Base-by-base conservation (phyloP, 148 eudicot species). In the Bassia scoparia region DNA sequence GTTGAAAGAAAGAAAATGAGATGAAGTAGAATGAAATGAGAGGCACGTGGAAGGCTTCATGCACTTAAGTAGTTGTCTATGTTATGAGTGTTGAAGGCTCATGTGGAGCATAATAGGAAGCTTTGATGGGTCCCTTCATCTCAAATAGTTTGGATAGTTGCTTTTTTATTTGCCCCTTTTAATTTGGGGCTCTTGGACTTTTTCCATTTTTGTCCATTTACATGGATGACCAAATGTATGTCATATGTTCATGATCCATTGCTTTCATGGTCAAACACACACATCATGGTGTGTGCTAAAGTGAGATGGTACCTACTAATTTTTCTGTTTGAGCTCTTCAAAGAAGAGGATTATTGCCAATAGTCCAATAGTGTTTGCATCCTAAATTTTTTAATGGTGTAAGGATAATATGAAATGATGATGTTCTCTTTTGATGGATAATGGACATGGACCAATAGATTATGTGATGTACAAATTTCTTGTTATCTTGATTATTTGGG, bases 1-100 rank as follows among this genome's bases (percentile, higher is more conserved):
- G 56, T 46, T 17, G 56, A 41, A 24, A 43, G 56, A 49, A 49
- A 30, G 29, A 55, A 21, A 54, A 53, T 53, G 33, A 56, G 31
- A 26, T 13, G 14, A 3, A 10, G 62, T 15, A 23, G 30, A 23
- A 38, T 16, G 29, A 1, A 35, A 64, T 35, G 53, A 27, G 31
- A 61, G 68, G 68, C 75, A 72, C 75, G 75, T 72, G 75, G 56
- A 60, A 27, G 50, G 56, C 23, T 34, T 44, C 67, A 72, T 72
- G 75, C 55, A 61, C 31, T 54, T 24, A 4, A 13, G 21, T 60
- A 29, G 7, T 30, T 59, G 16, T 16, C 10, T 10, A 17, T 48
- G 15, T 12, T 48, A 48, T 7, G 52, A 18, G 21, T 3, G 0
- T 52, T 52, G 1, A 52, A 8, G 7, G n/a, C 23, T 31, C 11